Percentiles rank a stretch among this genome's conserved stretches.
Conservation (phyloP, 2,329 filamentous ascomycete species). For the Hymenoscyphus infarciens region DNA sequence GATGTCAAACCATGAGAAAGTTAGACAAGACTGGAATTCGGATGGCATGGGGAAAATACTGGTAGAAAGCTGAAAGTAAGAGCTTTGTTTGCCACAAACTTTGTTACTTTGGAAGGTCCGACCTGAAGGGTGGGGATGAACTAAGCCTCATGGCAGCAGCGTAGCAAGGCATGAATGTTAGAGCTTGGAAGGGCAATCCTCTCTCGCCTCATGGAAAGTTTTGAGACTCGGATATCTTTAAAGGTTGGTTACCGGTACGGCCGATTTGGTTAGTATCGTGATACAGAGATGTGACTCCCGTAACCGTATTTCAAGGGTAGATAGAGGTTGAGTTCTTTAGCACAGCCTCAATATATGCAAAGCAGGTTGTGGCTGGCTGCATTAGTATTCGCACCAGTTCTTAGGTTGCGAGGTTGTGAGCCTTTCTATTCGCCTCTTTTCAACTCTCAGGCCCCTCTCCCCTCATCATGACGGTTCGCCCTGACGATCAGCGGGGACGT, state of each 20-base stretch:
- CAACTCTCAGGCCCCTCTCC: background rate
- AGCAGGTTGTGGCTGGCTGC: background rate
- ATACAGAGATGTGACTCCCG: background rate
- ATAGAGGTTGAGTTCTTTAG: background rate
- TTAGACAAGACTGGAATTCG: background rate
- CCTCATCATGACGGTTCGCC: background rate
- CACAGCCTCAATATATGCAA: background rate
- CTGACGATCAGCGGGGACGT: background rate
- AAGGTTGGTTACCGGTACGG: background rate
- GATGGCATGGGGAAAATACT: background rate
- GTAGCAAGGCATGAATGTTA: background rate
- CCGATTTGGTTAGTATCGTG: background rate
- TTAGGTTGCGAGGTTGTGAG: background rate
- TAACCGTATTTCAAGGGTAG: background rate
- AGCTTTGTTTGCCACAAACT: background rate
- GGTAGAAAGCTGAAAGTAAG: background rate
- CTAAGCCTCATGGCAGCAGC: background rate
- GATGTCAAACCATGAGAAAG: constrained; percentile 24
- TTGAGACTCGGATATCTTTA: background rate
- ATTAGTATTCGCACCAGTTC: too few relatives aligned
- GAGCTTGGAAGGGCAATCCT: background rate
- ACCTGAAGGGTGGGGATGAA: background rate
- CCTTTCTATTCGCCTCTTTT: background rate
- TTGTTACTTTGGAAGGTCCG: background rate
- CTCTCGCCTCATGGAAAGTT: background rate